phyloP scores from a whole-genome alignment of 2,329 filamentous ascomycete species.

The Endoconidiophora laricicola region DNA sequence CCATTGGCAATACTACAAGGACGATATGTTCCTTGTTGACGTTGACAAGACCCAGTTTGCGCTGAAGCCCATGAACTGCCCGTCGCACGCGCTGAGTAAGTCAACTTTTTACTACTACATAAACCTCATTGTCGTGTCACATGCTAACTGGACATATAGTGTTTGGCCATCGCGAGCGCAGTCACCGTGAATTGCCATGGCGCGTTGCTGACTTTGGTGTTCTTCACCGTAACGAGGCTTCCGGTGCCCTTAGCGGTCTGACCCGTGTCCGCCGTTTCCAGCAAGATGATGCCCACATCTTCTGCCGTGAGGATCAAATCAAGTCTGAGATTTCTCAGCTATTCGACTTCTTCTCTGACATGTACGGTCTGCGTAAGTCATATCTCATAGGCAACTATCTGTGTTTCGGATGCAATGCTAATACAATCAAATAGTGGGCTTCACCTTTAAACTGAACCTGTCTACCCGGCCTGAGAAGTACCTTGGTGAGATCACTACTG shows the following conservation, averaged over 20 bases:
- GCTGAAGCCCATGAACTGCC: constrained; percentile 97
- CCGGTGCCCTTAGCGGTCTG: constrained; percentile 75
- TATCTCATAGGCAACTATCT: background rate
- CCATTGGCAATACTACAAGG: constrained; percentile 73
- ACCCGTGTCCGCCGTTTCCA: constrained; percentile 88
- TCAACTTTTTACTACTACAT: background rate
- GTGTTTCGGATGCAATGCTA: background rate
- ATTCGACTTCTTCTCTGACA: constrained; percentile 56
- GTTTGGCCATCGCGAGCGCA: constrained; percentile 15
- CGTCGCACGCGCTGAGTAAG: constrained; percentile 53
- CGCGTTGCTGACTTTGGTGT: constrained; percentile 92
- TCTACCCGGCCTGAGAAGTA: constrained; percentile 82
- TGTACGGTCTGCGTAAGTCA: constrained; percentile 26
- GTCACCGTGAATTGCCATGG: constrained; percentile 61
- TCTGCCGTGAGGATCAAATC: constrained; percentile 70
- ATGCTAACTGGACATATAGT: constrained; percentile 6
- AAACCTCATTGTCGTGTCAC: background rate
- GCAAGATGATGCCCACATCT: constrained; percentile 93
- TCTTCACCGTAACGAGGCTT: constrained; percentile 87
- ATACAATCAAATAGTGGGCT: constrained; percentile 18
- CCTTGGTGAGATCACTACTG: constrained; percentile 64
- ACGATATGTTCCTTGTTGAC: constrained; percentile 71
- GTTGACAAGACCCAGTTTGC: constrained; percentile 58
- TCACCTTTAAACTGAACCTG: constrained; percentile 80
- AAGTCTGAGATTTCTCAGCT: constrained; percentile 57